phyloP scores from a whole-genome alignment of 805 yeast genomes.

The Kurtzmaniella fragi region DNA sequence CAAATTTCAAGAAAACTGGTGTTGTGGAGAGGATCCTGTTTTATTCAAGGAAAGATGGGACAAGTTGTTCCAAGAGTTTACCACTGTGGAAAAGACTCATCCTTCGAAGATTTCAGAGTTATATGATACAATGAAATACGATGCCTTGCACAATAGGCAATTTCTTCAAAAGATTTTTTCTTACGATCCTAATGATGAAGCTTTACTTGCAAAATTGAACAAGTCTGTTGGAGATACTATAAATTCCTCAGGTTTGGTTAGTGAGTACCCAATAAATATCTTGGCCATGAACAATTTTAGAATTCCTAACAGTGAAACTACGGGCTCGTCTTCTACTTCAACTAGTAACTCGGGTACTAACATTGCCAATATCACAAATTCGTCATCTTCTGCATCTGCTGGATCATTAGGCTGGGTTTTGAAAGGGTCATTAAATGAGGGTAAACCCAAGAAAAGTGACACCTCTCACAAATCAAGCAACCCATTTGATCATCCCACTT shows the following conservation, averaged over 20 bases:
- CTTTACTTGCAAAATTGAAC: conserved; percentile 27
- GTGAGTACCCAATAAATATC: conserved; percentile 68
- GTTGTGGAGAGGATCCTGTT: conserved; percentile 92
- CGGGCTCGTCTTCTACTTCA: conserved; percentile 10
- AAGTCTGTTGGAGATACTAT: conserved; percentile 39
- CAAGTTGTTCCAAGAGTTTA: conserved; percentile 87
- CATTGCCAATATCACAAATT: conserved; percentile 12
- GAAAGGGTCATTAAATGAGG: conserved; percentile 26
- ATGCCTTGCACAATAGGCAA: conserved; percentile 90
- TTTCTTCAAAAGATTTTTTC: conserved; percentile 80
- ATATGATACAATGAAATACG: conserved; percentile 97
- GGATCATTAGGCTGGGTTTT: conserved; percentile 76
- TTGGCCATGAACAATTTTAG: conserved; percentile 74
- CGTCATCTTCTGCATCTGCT: conserved; percentile 35
- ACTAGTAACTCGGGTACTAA: conserved; percentile 17
- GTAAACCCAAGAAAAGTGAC: not conserved
- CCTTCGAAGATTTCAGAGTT: conserved; percentile 95
- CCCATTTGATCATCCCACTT: conserved; percentile 74
- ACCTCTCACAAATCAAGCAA: conserved; percentile 16
- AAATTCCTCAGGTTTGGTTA: conserved; percentile 52
- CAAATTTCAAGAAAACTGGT: conserved; percentile 78
- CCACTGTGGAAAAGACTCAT: conserved; percentile 90
- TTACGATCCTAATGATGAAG: conserved; percentile 46
- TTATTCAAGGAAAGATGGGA: conserved; percentile 96
- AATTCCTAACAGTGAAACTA: conserved; percentile 38